A percentile compares a stretch with the other conserved stretches of the same genome.
These are phyloP conservation scores for Fusarium falciforme DNA, from an alignment of 2,329 filamentous ascomycete species.

Conservation along the genomic window DNA sequence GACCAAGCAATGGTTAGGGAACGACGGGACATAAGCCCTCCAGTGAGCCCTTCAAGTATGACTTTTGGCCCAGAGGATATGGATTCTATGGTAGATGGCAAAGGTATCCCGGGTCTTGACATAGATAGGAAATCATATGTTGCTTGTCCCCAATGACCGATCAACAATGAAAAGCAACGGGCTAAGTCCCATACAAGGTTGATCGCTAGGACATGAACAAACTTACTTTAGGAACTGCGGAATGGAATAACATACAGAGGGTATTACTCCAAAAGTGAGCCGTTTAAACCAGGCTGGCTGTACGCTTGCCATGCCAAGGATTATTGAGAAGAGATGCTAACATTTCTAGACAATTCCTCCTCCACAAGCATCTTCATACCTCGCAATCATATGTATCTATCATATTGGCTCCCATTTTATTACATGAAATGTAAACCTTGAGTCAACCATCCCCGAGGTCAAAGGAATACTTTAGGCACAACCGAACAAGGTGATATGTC, in stretches of 20 bases:
- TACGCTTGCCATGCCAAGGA: background rate
- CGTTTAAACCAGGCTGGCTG: background rate
- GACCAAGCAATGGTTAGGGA: background rate
- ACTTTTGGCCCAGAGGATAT: background rate
- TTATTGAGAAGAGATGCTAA: background rate
- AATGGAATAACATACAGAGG: background rate
- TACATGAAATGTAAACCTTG: background rate
- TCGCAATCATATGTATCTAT: background rate
- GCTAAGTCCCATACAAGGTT: background rate
- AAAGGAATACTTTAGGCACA: background rate
- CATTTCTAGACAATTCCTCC: background rate
- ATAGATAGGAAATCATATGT: background rate
- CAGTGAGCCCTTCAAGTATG: background rate
- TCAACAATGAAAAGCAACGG: background rate
- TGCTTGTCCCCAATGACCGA: background rate
- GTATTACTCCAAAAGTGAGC: background rate
- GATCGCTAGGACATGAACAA: background rate
- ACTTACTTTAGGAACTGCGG: background rate
- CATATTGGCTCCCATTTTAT: background rate
- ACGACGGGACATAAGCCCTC: background rate
- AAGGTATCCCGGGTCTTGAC: background rate
- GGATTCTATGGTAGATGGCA: too few species aligned
- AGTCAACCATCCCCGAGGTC: background rate
- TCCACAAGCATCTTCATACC: background rate
- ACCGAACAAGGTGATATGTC: background rate